phyloP scores from a whole-genome alignment of 805 yeast species.

The Sugiyamaella americana region DNA sequence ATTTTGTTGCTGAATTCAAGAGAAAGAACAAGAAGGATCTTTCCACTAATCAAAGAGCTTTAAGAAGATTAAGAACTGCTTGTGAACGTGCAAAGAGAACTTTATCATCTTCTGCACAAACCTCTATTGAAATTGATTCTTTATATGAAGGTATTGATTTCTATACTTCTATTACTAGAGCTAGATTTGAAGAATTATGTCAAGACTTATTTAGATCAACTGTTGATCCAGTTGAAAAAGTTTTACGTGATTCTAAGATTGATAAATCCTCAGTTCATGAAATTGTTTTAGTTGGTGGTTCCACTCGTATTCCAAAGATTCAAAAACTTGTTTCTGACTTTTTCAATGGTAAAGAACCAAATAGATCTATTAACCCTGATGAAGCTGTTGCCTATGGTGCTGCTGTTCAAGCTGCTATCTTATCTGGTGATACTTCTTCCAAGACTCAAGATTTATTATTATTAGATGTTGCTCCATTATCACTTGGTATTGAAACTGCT shows the following conservation, averaged over 20 bases:
- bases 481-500: constrained; percentile 97
- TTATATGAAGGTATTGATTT: constrained; percentile 92
- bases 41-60: constrained; percentile 89
- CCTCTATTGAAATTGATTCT: constrained; percentile 92
- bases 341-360: constrained; percentile 97
- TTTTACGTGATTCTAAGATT: constrained; percentile 80
- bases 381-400: constrained; percentile 99
- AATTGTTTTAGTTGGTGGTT: constrained; percentile 95
- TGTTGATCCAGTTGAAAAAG: constrained; percentile 91
- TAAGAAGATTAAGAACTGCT: constrained; percentile 97
- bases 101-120: constrained; percentile 90
- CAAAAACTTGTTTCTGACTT: constrained; percentile 93
- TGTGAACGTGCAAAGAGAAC: constrained; percentile 99
- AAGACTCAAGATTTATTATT: constrained; percentile 93
- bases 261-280: constrained; percentile 88
- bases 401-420: constrained; percentile 95
- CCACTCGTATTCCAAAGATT: constrained; percentile 96
- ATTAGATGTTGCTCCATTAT: constrained; percentile 95
- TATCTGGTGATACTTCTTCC: constrained; percentile 92
- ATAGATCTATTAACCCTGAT: constrained; percentile 95
- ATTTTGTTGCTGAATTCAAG: constrained; percentile 92
- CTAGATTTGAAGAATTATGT: constrained; percentile 95
- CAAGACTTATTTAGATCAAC: constrained; percentile 91
- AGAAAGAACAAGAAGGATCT: constrained; percentile 96
- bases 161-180: constrained; percentile 94